These are phyloP conservation scores for Phytophthora lateralis DNA, from an alignment of 352 stramenopile species.

Conservation along the genomic window DNA sequence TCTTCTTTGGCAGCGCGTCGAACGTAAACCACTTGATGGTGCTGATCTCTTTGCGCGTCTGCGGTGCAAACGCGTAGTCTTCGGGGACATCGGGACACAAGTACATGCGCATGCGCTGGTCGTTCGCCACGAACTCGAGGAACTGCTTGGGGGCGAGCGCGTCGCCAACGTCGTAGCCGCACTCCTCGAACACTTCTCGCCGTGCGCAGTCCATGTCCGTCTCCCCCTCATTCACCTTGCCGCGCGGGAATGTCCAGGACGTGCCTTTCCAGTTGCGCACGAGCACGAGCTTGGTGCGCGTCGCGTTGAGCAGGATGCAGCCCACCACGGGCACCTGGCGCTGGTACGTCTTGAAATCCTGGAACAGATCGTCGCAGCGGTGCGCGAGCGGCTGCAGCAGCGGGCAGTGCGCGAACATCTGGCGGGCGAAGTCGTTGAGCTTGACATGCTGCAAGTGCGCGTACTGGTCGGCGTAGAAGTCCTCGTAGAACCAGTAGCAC, in stretches of 20 bases:
- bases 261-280: constrained; percentile 93
- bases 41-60: constrained; percentile 96
- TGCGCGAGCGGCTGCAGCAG: constrained; percentile 85
- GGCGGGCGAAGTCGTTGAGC: constrained; percentile 93
- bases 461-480: constrained; percentile 94
- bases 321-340: constrained; percentile 94
- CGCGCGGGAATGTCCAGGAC: constrained; percentile 91
- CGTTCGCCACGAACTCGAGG: constrained; percentile 85
- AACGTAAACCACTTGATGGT: constrained; percentile 92
- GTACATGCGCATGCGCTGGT: constrained; percentile 93
- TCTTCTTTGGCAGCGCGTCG: constrained; percentile 92
- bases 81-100: constrained; percentile 90
- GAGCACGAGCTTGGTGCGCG: constrained; percentile 89
- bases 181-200: constrained; percentile 93
- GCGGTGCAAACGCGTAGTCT: constrained; percentile 92
- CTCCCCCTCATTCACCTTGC: constrained; percentile 95
- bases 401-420: constrained; percentile 92
- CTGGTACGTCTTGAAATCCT: constrained; percentile 95
- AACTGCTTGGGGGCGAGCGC: constrained; percentile 81
- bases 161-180: constrained; percentile 87
- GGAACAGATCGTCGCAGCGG: constrained; percentile 92
- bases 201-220: constrained; percentile 86
- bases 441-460: constrained; percentile 90
- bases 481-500: constrained; percentile 98
- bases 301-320: constrained; percentile 92